A percentile compares a stretch with the other conserved stretches of the same genome.
These are phyloP conservation scores for Cenchrus fungigraminus DNA, from an alignment of 176 grass and related monocot genomes.

Conservation along the genomic window DNA sequence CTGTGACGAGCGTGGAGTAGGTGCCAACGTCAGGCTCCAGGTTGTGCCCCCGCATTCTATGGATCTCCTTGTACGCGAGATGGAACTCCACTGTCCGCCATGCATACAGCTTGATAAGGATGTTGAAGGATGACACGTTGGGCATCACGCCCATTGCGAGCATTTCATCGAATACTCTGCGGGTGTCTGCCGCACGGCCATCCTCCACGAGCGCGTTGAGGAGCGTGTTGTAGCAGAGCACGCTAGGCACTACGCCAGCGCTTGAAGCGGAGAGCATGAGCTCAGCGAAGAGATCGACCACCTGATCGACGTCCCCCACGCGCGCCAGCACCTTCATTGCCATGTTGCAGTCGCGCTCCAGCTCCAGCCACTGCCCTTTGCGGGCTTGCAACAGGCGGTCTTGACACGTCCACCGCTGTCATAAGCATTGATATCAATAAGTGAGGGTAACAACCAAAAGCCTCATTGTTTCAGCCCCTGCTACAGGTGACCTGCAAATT, in stretches of 20 bases:
- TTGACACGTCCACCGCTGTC: too few relatives aligned
- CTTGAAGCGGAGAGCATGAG: conserved; percentile 29
- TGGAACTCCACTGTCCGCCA: conserved; percentile 55
- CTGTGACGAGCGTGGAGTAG: conserved; percentile 72
- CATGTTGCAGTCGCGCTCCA: conserved; percentile 64
- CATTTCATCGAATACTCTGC: conserved; percentile 59
- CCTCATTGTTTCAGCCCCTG: too few relatives aligned
- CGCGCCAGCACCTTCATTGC: conserved; percentile 62
- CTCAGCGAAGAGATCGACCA: conserved; percentile 63
- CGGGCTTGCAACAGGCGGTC: too few relatives aligned
- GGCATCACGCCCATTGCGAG: conserved; percentile 37
- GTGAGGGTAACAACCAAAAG: too few relatives aligned
- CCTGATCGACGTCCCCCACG: conserved; percentile 49
- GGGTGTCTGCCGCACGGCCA: conserved; percentile 45
- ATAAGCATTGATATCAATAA: too few relatives aligned
- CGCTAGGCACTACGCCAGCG: conserved; percentile 26
- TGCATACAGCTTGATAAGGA: conserved; percentile 68
- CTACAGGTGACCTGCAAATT: too few relatives aligned
- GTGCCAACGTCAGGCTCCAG: conserved; percentile 56
- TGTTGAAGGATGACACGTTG: conserved; percentile 69
- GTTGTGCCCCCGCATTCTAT: conserved; percentile 38
- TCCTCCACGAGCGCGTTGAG: conserved; percentile 69
- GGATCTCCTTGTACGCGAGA: conserved; percentile 47
- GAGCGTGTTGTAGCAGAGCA: conserved; percentile 86
- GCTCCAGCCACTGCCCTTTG: neutral